Conservation (phyloP, 1,284 basidiomycete species). For the Lentinula novae-zelandiae region DNA sequence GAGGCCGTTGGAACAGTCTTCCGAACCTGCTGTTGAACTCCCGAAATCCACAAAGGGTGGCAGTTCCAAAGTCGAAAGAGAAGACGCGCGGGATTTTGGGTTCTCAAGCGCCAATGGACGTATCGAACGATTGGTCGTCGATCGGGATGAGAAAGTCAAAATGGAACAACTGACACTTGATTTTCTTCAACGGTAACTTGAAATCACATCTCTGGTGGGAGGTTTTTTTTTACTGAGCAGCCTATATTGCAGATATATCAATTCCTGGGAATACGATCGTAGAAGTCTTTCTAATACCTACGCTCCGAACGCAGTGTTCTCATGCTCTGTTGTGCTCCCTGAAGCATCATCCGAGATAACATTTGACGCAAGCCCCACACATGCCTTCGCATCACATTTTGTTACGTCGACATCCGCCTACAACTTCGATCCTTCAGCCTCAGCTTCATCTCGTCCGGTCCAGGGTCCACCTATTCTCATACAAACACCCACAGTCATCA, state of each 20-base stretch:
- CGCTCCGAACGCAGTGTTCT: not conserved
- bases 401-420: not conserved
- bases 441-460: not conserved
- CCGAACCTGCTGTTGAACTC: not conserved
- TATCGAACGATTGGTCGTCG: not conserved
- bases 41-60: not conserved
- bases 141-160: not conserved
- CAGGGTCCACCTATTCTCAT: not conserved
- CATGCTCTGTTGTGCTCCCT: not conserved
- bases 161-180: not conserved
- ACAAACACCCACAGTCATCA: slow-evolving; percentile 1
- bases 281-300: not conserved
- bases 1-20: not conserved
- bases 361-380: not conserved
- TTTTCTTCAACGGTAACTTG: not conserved
- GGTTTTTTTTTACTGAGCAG: not conserved
- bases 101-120: not conserved
- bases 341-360: not conserved
- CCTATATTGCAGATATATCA: not conserved
- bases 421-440: not conserved
- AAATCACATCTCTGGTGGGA: not conserved
- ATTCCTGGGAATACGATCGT: slow-evolving; percentile 3
- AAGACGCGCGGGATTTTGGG: not conserved
- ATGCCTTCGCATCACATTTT: slow-evolving; percentile 1
- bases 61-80: not conserved